Base-by-base conservation (phyloP, 2,329 filamentous ascomycete species). In the Didymosphaeria variabile region DNA sequence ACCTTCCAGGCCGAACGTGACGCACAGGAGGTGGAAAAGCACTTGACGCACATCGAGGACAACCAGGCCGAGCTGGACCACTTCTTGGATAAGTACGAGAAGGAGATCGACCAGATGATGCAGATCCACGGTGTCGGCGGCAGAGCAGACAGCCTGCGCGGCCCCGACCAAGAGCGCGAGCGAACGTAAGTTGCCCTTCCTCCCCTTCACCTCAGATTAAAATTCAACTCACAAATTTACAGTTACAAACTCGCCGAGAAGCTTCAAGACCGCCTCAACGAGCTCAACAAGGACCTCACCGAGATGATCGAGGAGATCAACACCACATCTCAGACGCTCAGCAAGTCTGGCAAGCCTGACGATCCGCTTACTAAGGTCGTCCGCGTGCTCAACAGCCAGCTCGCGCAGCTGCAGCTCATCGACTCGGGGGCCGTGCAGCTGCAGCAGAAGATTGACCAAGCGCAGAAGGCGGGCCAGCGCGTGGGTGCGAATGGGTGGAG, bases 271-370 rank as follows among this genome's bases (percentile, higher is more conserved):
- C 89, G 92, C 67, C 84, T 99, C 66, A 94, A 97, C 60, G 93
- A 97, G 70, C 96, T 98, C 88, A 93, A 93, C 74, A 92, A 93
- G 76, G 93, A 97, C 75, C 84, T 99, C 65, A 89, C 88, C 51
- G 94, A 93, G 81, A 98, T 99, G 93, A 97, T 99, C 70, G 94
- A 97, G 76, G 95, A 98, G 80, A 97, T 99, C 76, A 99, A 99
- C 77, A 88, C 90, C 69, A 94, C 96, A 64, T 95, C 92, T n/a
- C 87, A 91, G 57, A 93, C 90, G 26, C 82, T 99, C 67, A 94
- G 89, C 85, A 97, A 96, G 85, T 93, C 91, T 60, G 90, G 87
- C 79, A 96, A 96, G 80, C 87, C 92, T 31, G 77, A 80, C 65
- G 71, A 76, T 61, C 66, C 71, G 90, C 85, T 98, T 74, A 94